A percentile compares a stretch with the other conserved stretches of the same genome.
Evolutionary conservation across 257 asterid genomes (phyloP).

Genomic region (Nicotiana obtusifolia): DNA sequence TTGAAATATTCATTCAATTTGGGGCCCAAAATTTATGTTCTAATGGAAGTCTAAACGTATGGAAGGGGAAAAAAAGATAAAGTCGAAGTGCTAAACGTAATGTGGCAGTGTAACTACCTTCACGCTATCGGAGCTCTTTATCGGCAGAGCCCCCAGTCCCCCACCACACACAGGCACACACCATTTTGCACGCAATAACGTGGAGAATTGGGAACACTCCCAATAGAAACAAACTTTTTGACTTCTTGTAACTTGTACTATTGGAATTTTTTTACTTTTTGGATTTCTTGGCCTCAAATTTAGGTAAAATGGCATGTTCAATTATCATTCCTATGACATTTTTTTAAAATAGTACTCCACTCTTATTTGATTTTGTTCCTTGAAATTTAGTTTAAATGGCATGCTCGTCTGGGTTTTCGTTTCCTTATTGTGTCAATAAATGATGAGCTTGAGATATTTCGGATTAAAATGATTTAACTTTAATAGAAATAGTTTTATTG

Average conservation of each 20-base stretch:
- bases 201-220: neutral
- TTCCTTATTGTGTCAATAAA: neutral
- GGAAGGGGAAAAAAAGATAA: too few relatives aligned
- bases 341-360: neutral
- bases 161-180: neutral
- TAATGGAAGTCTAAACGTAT: too few relatives aligned
- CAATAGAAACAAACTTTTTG: neutral
- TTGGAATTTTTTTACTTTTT: neutral
- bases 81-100: neutral
- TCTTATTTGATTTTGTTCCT: neutral
- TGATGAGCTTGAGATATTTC: neutral
- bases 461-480: neutral
- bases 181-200: constrained; percentile 6
- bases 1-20: neutral
- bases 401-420: neutral
- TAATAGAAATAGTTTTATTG: neutral
- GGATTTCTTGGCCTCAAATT: neutral
- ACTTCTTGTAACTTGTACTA: neutral
- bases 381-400: neutral
- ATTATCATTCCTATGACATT: neutral
- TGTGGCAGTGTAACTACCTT: neutral
- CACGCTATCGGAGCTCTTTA: neutral
- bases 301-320: neutral
- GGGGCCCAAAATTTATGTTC: neutral
- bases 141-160: neutral